These are phyloP conservation scores for Anaeramoeba ignava DNA, from an alignment of 78 protist species.

Conservation along the genomic window DNA sequence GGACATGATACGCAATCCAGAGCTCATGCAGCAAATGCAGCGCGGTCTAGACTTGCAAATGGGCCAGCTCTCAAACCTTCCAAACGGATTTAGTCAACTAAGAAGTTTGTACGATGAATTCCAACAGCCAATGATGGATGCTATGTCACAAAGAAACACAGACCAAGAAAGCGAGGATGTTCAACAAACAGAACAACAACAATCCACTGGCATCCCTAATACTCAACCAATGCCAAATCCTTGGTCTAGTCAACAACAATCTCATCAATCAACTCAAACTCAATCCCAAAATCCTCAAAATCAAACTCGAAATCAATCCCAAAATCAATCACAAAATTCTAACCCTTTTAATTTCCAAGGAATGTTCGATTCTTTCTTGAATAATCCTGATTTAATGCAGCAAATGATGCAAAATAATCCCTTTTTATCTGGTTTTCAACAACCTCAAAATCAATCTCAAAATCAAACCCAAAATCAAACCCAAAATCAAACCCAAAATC, in stretches of 20 bases:
- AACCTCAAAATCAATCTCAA: neutral
- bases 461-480: neutral
- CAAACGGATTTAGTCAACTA: constrained; percentile 64
- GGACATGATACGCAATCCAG: constrained; percentile 67
- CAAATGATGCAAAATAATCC: too few species aligned
- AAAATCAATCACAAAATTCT: neutral
- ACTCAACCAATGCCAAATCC: constrained; percentile 60
- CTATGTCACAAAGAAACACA: neutral
- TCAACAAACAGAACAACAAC: constrained; percentile 31
- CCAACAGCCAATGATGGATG: constrained; percentile 57
- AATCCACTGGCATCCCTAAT: constrained; percentile 22
- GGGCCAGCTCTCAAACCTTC: constrained; percentile 61
- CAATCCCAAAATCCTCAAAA: constrained; percentile 8
- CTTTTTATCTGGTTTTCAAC: too few species aligned
- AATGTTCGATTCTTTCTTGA: constrained; percentile 1
- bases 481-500: neutral
- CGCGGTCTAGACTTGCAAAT: constrained; percentile 64
- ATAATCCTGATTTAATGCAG: constrained; percentile 22
- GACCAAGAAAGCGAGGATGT: constrained; percentile 22
- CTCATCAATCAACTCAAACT: constrained; percentile 6
- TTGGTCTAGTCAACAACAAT: constrained; percentile 29
- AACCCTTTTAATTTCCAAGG: constrained; percentile 6
- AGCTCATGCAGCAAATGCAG: constrained; percentile 72
- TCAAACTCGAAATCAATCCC: constrained; percentile 5
- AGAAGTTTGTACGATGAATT: constrained; percentile 57